Evolutionary conservation across 495 filamentous ascomycete species (phyloP), one percentile per base, ranked within the genome.

Genomic region (Daldinia childiae): DNA sequence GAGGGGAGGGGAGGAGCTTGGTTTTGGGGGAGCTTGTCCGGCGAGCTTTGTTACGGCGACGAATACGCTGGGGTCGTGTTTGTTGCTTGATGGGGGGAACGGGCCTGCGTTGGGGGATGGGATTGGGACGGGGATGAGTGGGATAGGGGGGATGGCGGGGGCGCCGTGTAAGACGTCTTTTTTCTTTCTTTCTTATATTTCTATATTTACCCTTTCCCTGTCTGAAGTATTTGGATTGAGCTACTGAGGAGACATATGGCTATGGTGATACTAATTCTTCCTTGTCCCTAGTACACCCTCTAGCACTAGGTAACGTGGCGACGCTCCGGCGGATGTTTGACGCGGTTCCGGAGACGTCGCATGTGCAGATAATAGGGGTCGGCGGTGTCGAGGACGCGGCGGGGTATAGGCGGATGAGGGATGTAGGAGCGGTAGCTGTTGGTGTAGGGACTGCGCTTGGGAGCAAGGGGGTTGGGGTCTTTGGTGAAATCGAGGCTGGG

Each of bases 241-340:
- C 1, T 9, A 32, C 29, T 32, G 29, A 8, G 29, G 29, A 32
- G 7, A 9, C 6, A 32, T 32, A 9, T 9, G 29, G 1, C 29
- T 32, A 8, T 32, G 29, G 2, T 32, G 6, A 27, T 52, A 36
- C 54, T 57, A 57, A 57, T 15, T 3, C 14, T 0, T 11, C 30
- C 7, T 12, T 12, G 4, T 30, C 0, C 24, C 2, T 6, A 57
- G 54, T 93, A 58, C 91, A 93, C 78, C 89, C 91, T 4, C 80
- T 93, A 1, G 90, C 91, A n/a, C 74, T 93, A 29, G 91, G 91
- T 12, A 93, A 93, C 72, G 90, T 93, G 24, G 77, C 75, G 43
- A 89, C 86, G 7, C 79, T 93, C 19, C 76, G 88, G 19, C 69
- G 71, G 52, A 69, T 90, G 83, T 70, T 92, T 30, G 85, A 89